Evolutionary conservation across 1,139 yeast species (phyloP), one percentile per base, ranked within the genome.

Genomic region (Saccharomyces hybrid): DNA sequence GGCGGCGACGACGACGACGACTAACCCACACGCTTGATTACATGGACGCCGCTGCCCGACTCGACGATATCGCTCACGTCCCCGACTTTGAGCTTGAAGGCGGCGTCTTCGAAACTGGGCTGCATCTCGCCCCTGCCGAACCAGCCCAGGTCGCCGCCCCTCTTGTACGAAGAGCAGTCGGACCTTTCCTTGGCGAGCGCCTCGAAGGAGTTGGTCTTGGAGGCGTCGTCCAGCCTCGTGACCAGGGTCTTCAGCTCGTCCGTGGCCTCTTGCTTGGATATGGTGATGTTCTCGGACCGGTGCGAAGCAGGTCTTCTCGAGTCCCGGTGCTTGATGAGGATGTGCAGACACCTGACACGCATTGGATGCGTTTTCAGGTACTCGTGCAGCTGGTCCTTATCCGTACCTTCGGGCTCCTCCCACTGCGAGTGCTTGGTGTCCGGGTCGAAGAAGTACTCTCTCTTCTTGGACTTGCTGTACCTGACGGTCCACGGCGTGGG

Each of bases 41-140:
- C 71, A 68, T 93, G 99, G 53, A 89, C 84, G 20, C 99, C 99
- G 63, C 96, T 85, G 62, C 87, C 96, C 13, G 93, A 83, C 71
- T 90, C 97, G 13, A 93, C 85, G 25, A 90, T 81, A 52, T 82
- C 87, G 65, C 96, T 85, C 53, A 88, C 71, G 67, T 90, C 95
- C 16, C 96, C 96, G 9, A 90, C 84, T 62, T 88, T 82, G 61
- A 93, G 75, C 7, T 73, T 83, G 68, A 86, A 91, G 0, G 96
- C 85, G 2, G 95, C 96, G 57, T 84, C 84, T 69, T 93, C 99
- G 66, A 93, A 93, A 55, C 85, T 75, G 49, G 96, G 96, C 69
- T 93, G 98, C 99, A 93, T 93, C 65, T 85, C 91, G 42, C 96
- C 96, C 57, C 79, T 82, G 26, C 88, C 89, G 67, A 93, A 93